phyloP scores from a whole-genome alignment of 2,329 filamentous ascomycete species.

The Hirsutella minnesotensis region DNA sequence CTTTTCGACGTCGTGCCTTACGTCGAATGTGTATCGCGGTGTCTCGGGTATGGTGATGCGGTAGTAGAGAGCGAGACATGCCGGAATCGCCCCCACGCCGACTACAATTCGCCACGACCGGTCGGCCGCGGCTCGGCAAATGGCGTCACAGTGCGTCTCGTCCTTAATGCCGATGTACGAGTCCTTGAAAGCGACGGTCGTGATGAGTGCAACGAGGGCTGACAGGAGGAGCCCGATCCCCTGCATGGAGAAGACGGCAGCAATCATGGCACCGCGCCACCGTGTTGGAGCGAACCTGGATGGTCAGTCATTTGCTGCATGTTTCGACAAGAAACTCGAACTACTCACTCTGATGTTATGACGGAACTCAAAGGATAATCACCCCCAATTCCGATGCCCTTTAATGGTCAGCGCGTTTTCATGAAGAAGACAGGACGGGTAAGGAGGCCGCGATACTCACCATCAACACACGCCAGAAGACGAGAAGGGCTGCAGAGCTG shows the following conservation, averaged over 20 bases:
- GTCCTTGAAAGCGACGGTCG: constrained; percentile 50
- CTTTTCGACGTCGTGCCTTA: constrained; percentile 63
- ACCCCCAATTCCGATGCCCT: constrained; percentile 65
- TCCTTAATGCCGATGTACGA: constrained; percentile 31
- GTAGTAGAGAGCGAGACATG: constrained; percentile 72
- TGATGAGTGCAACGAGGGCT: constrained; percentile 58
- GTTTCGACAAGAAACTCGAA: neutral
- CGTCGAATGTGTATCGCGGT: constrained; percentile 72
- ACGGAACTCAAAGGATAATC: constrained; percentile 74
- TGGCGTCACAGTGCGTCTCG: constrained; percentile 39
- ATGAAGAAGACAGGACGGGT: too few relatives aligned
- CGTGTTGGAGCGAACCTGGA: constrained; percentile 63
- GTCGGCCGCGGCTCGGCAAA: constrained; percentile 60
- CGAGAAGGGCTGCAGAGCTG: constrained; percentile 46
- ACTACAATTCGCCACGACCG: constrained; percentile 75
- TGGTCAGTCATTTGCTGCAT: neutral
- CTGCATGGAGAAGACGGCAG: constrained; percentile 75
- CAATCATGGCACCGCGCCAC: constrained; percentile 76
- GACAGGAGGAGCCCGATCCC: constrained; percentile 67
- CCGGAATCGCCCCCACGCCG: constrained; percentile 66
- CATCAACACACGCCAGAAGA: constrained; percentile 71
- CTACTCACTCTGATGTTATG: constrained; percentile 59
- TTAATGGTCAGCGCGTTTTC: neutral
- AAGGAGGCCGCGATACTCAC: constrained; percentile 18
- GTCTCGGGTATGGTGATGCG: constrained; percentile 79